A percentile compares a stretch with the other conserved stretches of the same genome.
phyloP scores from a whole-genome alignment of 2,329 filamentous ascomycete genomes.

The Colletotrichum viniferum region DNA sequence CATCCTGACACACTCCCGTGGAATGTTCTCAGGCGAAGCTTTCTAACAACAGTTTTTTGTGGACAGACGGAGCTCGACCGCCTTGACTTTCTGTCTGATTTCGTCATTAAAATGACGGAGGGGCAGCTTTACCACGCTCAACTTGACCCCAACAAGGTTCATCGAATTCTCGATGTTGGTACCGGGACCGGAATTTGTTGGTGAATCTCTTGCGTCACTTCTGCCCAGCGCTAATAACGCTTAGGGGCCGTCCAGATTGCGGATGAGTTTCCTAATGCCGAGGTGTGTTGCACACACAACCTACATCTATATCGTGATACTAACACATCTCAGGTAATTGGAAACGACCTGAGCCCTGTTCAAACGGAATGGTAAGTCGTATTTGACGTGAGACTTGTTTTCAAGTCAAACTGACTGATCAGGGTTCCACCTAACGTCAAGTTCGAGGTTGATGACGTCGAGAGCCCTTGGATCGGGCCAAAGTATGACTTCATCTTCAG shows the following conservation, averaged over 20 bases:
- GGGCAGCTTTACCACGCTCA: neutral
- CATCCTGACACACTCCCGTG: no score
- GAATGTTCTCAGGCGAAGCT: no score
- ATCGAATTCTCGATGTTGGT: conserved; percentile 58
- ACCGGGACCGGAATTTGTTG: conserved; percentile 66
- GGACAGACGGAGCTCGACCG: neutral
- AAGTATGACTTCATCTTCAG: conserved; percentile 37
- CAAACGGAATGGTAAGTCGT: neutral
- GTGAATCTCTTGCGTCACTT: fast-evolving
- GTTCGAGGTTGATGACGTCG: conserved; percentile 70
- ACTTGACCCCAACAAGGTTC: neutral
- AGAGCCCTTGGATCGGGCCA: conserved; percentile 48
- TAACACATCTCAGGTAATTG: no score
- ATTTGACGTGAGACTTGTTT: no score
- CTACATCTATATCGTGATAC: no score
- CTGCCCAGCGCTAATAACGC: neutral
- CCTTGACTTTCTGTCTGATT: neutral
- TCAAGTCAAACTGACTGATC: neutral
- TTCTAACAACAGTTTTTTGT: fast-evolving
- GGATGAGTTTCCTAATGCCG: neutral
- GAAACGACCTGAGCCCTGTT: conserved; percentile 1
- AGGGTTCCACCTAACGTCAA: conserved; percentile 65
- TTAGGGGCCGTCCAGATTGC: neutral
- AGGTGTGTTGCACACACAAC: neutral
- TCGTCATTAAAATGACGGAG: neutral